Base-by-base conservation (phyloP, 345 rosid genomes). In the Anacardium occidentale region DNA sequence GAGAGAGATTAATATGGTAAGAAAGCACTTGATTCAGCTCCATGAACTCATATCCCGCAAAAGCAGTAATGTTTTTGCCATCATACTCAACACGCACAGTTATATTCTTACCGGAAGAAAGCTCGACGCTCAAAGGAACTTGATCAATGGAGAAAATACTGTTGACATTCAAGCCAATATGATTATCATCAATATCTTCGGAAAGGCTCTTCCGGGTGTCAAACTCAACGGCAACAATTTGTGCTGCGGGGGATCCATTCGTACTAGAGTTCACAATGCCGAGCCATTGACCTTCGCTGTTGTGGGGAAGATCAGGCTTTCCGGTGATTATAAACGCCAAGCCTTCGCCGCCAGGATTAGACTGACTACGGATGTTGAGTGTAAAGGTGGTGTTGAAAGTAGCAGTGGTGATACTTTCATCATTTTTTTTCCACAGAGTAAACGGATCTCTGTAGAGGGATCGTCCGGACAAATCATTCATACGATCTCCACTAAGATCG, bases 221-320 rank as follows among this genome's bases (percentile, higher is more conserved):
- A 37, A 91, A 91, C 73, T 91, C 98, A 3, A 91, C 70, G 0
- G 92, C 91, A 29, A 91, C 88, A 0, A 82, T 82, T 17, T 14
- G 34, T 13, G 87, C 83, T 47, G 34, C 51, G 5, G 50, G 3
- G 26, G 82, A 52, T 4, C 76, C 70, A 20, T 88, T 80, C 17
- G 81, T 65, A 10, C 0, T 67, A 9, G 51, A 62, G 63, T 89
- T 89, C 56, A 89, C 87, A 1, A 89, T 64, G 44, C 95, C 86
- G 0, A 91, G 91, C 95, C 98, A 91, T 66, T 84, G 66, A 12
- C 97, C 93, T 0, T 75, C 13, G 72, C 95, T 88, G 53, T 72
- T 69, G 0, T n/a, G 29, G 0, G 89, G 91, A 62, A 79, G 80
- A 17, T 8, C 0, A 2, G 1, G 2, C 48, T 77, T 48, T 0